phyloP scores from a whole-genome alignment of 2,329 filamentous ascomycete genomes.

The Paecilomyces variotii region DNA sequence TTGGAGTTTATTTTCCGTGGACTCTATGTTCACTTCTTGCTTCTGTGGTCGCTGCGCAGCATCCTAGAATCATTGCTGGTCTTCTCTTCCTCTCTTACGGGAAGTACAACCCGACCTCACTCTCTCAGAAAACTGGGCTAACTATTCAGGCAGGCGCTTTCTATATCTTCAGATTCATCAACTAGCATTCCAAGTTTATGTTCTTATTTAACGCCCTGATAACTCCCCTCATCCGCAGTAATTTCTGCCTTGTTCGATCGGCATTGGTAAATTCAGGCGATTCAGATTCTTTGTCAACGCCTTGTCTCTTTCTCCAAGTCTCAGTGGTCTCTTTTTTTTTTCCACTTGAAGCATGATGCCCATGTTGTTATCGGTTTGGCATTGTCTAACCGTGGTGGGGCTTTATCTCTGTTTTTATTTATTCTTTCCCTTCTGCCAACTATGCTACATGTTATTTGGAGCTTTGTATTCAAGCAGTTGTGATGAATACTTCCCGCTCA shows the following conservation, averaged over 20 bases:
- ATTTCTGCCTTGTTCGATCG: not conserved
- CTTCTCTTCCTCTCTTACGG: not conserved
- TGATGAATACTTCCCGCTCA: no score
- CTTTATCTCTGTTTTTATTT: no score
- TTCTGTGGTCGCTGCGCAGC: constrained; percentile 16
- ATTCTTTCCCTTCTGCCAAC: no score
- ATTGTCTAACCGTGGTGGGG: no score
- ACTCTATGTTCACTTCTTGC: constrained; percentile 18
- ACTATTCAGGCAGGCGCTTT: not conserved
- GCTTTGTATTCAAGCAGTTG: no score
- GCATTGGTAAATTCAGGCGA: no score
- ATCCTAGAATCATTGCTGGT: constrained; percentile 5
- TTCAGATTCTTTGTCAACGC: no score
- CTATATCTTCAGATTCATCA: not conserved
- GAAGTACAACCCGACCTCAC: not conserved
- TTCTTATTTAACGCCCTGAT: not conserved
- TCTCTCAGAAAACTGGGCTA: not conserved
- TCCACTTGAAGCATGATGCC: no score
- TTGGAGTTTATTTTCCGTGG: constrained; percentile 15
- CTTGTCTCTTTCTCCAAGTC: no score
- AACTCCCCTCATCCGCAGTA: not conserved
- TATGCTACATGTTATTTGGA: no score
- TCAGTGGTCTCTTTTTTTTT: no score
- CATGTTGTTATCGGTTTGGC: no score
- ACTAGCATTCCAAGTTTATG: not conserved